phyloP scores from a whole-genome alignment of 805 yeast genomes.

The Maudiozyma pseudohumilis region DNA sequence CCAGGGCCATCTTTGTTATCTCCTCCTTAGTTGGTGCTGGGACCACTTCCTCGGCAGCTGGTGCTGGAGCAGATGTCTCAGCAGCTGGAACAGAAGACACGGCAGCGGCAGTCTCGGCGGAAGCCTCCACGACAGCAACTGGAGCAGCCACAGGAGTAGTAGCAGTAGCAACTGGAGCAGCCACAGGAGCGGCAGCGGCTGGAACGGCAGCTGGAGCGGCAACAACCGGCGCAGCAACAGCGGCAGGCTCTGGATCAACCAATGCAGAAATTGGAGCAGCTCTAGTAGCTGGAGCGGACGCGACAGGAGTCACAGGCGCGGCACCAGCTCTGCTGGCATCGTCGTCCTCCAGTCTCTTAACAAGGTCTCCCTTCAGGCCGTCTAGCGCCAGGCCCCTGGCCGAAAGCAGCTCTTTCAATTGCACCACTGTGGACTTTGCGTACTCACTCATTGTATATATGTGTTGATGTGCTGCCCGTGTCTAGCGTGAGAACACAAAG shows the following conservation, averaged over 20 bases:
- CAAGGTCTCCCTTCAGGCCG: slow-evolving; percentile 76
- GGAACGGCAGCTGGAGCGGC: slow-evolving; percentile 1
- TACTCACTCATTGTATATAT: slow-evolving; percentile 47
- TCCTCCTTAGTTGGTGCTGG: slow-evolving; percentile 52
- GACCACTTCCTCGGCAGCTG: slow-evolving; percentile 6
- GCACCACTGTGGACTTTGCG: slow-evolving; percentile 66
- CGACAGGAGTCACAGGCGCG: background rate
- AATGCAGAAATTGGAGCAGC: background rate
- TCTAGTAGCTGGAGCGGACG: background rate
- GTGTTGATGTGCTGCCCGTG: too few species aligned
- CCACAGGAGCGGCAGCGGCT: background rate
- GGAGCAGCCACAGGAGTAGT: slow-evolving; percentile 2
- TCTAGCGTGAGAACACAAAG: too few species aligned
- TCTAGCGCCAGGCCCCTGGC: slow-evolving; percentile 53
- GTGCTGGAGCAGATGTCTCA: background rate
- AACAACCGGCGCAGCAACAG: slow-evolving; percentile 1
- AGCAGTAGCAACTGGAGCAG: background rate
- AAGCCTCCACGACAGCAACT: slow-evolving; percentile 1
- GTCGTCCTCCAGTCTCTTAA: slow-evolving; percentile 39
- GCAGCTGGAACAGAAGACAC: background rate
- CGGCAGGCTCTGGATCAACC: background rate
- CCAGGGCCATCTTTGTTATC: slow-evolving; percentile 57
- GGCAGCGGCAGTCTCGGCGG: slow-evolving; percentile 3
- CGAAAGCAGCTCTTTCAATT: slow-evolving; percentile 69
- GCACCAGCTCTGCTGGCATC: slow-evolving; percentile 10